Percentiles rank a stretch among this genome's conserved stretches.
phyloP scores from a whole-genome alignment of 2,329 filamentous ascomycete species.

The Claviceps pusilla region DNA sequence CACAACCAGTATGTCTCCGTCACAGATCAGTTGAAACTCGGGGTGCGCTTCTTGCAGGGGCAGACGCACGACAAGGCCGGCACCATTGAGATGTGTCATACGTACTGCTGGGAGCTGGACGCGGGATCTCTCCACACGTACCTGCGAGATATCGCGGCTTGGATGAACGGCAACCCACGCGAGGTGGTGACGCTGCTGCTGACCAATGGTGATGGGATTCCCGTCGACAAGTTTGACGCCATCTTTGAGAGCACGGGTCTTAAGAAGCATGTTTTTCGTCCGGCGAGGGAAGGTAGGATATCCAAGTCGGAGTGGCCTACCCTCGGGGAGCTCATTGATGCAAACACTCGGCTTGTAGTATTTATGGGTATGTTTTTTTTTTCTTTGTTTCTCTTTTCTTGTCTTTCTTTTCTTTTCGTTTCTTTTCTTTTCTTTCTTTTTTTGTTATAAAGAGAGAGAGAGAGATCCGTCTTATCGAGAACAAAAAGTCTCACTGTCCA shows the following conservation, averaged over 20 bases:
- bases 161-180: conserved; percentile 41
- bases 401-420: background rate
- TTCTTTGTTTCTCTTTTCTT: background rate
- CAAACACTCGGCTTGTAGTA: conserved; percentile 48
- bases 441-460: background rate
- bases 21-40: conserved; percentile 41
- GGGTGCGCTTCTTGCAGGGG: conserved; percentile 48
- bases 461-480: background rate
- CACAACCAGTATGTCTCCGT: conserved; percentile 48
- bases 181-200: conserved; percentile 50
- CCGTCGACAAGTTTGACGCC: conserved; percentile 37
- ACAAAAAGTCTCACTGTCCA: background rate
- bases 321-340: conserved; percentile 47
- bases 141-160: conserved; percentile 41
- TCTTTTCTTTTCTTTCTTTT: background rate
- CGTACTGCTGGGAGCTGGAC: conserved; percentile 43
- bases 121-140: conserved; percentile 41
- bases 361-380: conserved; percentile 46
- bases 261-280: conserved; percentile 39
- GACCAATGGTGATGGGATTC: conserved; percentile 45
- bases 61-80: conserved; percentile 43
- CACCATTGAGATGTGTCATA: conserved; percentile 48
- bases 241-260: conserved; percentile 42
- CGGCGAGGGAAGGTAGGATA: conserved; percentile 25
- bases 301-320: conserved; percentile 51